Evolutionary conservation across 257 asterid genomes (phyloP), one percentile per base, ranked within the genome.

Genomic region (Solanum bulbocastanum): DNA sequence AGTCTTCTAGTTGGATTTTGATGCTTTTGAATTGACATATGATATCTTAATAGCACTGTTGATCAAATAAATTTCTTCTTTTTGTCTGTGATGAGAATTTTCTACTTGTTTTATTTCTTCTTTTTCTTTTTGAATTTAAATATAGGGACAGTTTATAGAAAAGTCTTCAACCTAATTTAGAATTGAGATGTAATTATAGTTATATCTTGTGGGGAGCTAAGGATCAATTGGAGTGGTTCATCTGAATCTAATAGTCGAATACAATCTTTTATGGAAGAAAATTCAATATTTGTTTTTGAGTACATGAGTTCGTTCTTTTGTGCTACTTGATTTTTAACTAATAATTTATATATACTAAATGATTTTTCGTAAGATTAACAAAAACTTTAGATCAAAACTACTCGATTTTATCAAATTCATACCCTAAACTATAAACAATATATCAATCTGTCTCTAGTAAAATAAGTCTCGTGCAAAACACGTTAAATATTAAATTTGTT

Each of bases 401-500:
- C 3, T 69, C 0, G 11, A 3, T 30, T 69, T 4, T 15, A 4
- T 30, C 22, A 16, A 68, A 30, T 14, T 1, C 7, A 5, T 25
- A 1, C 73, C 20, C 20, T 30, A 27, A 66, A 60, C 5, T 22
- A 4, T 62, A 11, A 62, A 65, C 1, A 1, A 8, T 66, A 27
- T 7, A 66, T 66, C 4, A 5, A 56, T 56, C 4, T 10, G 2
- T 4, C 18, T 68, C 3, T 2, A n/a, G 8, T 65, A n/a, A 65
- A 65, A 65, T n/a, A 1, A 68, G 1, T 27, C 5, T 0, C 22
- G 3, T 14, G 11, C 37, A 27, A 68, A 68, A 68, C 15, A 27
- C 0, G 5, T 10, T 36, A 20, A 35, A 10, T 0, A 36, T 9
- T 4, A 0, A 35, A 9, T 72, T 52, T 35, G 5, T 36, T 1